phyloP scores from a whole-genome alignment of 305 asterid genomes.

The Solanum aculeatissimum region DNA sequence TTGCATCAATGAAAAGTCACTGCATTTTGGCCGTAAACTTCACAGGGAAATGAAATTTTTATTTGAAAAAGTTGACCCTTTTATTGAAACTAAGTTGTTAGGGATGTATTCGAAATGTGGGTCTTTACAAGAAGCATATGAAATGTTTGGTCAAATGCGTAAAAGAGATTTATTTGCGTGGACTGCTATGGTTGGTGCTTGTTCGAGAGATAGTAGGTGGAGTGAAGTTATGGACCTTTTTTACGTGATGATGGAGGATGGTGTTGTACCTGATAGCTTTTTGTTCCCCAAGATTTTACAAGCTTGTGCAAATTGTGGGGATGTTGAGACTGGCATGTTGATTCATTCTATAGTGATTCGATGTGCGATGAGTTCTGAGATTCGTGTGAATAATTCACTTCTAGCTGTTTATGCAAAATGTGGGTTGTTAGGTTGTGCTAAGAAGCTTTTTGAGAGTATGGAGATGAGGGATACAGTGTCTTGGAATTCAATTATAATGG shows the following conservation, averaged over 20 bases:
- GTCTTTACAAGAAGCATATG: slow-evolving; percentile 38
- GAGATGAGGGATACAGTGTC: slow-evolving; percentile 42
- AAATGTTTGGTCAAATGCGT: slow-evolving; percentile 47
- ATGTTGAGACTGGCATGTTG: slow-evolving; percentile 46
- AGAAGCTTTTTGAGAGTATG: slow-evolving; percentile 42
- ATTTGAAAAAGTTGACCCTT: slow-evolving; percentile 33
- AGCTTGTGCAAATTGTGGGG: slow-evolving; percentile 58
- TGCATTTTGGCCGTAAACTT: slow-evolving; percentile 38
- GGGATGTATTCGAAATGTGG: slow-evolving; percentile 70
- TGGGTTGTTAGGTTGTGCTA: slow-evolving; percentile 35
- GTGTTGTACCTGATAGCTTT: slow-evolving; percentile 44
- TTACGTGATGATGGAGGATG: slow-evolving; percentile 45
- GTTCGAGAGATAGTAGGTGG: slow-evolving; percentile 65
- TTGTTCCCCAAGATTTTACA: slow-evolving; percentile 58
- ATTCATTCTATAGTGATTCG: slow-evolving; percentile 47
- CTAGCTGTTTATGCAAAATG: slow-evolving; percentile 68
- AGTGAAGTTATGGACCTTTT: slow-evolving; percentile 47
- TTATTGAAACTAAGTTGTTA: slow-evolving; percentile 43
- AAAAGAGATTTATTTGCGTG: slow-evolving; percentile 51
- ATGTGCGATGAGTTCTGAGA: slow-evolving; percentile 22
- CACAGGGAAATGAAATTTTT: slow-evolving; percentile 22
- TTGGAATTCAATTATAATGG: slow-evolving; percentile 63
- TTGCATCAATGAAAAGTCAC: slow-evolving; percentile 35
- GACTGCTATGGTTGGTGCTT: slow-evolving; percentile 78
- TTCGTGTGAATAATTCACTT: slow-evolving; percentile 57